phyloP scores from a whole-genome alignment of 2,329 filamentous ascomycete genomes.

The Cytospora piceae region DNA sequence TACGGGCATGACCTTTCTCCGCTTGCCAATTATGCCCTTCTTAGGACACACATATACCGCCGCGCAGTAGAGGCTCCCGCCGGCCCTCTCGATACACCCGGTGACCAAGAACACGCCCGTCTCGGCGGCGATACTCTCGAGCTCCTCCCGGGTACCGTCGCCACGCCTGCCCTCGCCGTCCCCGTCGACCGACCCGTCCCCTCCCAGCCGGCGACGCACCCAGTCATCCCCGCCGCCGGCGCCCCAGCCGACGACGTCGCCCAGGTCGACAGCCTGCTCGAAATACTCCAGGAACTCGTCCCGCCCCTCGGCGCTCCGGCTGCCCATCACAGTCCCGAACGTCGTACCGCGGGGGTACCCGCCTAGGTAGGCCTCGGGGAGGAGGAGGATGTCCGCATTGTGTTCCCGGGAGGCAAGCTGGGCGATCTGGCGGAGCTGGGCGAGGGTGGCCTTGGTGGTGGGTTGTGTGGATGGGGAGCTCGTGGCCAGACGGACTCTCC shows the following conservation, averaged over 20 bases:
- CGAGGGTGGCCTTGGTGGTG: slow-evolving; percentile 63
- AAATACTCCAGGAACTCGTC: slow-evolving; percentile 86
- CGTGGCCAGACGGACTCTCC: slow-evolving; percentile 56
- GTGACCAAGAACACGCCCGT: slow-evolving; percentile 82
- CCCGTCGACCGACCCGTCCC: slow-evolving; percentile 32
- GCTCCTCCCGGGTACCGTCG: slow-evolving; percentile 72
- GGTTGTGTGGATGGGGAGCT: slow-evolving; percentile 57
- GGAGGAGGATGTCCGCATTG: slow-evolving; percentile 72
- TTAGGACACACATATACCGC: slow-evolving; percentile 81
- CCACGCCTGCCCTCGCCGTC: slow-evolving; percentile 48
- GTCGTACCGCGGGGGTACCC: slow-evolving; percentile 83
- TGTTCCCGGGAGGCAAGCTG: slow-evolving; percentile 58
- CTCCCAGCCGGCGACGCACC: slow-evolving; percentile 64
- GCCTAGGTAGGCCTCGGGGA: slow-evolving; percentile 90
- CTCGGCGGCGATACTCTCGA: slow-evolving; percentile 76
- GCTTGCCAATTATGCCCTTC: slow-evolving; percentile 76
- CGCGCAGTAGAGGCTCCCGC: slow-evolving; percentile 82
- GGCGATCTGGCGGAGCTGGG: slow-evolving; percentile 66
- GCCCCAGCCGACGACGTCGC: slow-evolving; percentile 67
- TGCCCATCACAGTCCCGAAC: slow-evolving; percentile 77
- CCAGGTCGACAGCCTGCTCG: slow-evolving; percentile 77
- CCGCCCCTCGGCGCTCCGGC: slow-evolving; percentile 68
- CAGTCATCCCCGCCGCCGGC: slow-evolving; percentile 72
- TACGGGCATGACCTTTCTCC: slow-evolving; percentile 89
- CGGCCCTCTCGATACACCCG: slow-evolving; percentile 78